Base-by-base conservation (phyloP, 2,329 filamentous ascomycete genomes). In the Cytospora mali region DNA sequence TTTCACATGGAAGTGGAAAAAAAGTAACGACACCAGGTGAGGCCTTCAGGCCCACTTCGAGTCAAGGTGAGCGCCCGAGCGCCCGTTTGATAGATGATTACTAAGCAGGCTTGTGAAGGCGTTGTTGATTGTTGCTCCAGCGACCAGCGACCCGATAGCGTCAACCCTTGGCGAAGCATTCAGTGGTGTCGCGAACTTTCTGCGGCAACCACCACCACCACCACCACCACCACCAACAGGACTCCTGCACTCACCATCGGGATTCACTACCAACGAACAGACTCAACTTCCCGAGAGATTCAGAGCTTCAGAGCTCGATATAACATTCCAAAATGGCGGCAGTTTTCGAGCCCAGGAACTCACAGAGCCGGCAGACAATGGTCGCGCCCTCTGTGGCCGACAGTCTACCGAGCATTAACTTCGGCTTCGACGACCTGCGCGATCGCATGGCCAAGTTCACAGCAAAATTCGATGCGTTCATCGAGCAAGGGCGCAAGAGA, bases 401-500 rank as follows among this genome's bases (percentile, higher is more conserved):
- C 74, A 86, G 87, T 55, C 86, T 99, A 10, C 95, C 95, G 39
- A 91, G 84, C 74, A 91, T 96, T 75, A 93, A 97, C 76, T 98
- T 99, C 75, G 93, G 93, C 63, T 98, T 98, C 75, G 93, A 98
- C 70, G 92, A 97, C 69, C 79, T 99, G 73, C 93, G 94, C 77
- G 92, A 94, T 71, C 91, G 93, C 77, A 98, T 99, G 95, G 85
- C 89, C 59, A 92, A 91, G 67, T 99, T 99, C 75, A 97, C 91
- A 0, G 84, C 87, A 10, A 90, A 87, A 69, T 99, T 99, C 70
- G 95, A 99, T 73, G 88, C 88, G 0, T 98, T 97, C 70, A 97
- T 99, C 67, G 94, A 97, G 72, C 88, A 91, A 67, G 93, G 93
- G 0, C 85, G 94, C 55, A 96, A 96, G 76, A 87, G 91, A 58